These are phyloP conservation scores for Megacollybia marginata DNA, from an alignment of 768 basidiomycete genomes.

Conservation along the genomic window DNA sequence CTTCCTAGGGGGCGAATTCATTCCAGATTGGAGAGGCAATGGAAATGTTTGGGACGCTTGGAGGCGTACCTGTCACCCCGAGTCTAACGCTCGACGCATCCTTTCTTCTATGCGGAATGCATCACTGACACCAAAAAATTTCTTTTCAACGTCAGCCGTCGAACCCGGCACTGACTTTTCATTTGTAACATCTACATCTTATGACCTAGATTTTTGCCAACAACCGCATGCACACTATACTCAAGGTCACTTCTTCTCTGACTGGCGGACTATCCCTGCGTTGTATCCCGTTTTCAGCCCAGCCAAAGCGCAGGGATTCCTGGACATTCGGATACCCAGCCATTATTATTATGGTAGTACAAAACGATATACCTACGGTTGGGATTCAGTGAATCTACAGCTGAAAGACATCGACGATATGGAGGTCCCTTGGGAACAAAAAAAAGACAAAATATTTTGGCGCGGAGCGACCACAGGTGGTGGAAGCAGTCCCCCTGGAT, in stretches of 20 bases:
- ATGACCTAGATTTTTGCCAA: conserved; percentile 69
- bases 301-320: conserved; percentile 76
- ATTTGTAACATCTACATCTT: conserved; percentile 58
- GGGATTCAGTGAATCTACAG: conserved; percentile 71
- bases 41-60: conserved; percentile 93
- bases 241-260: conserved; percentile 96
- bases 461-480: conserved; percentile 95
- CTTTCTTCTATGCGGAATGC: conserved; percentile 67
- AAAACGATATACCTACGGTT: conserved; percentile 80
- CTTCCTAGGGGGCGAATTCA: conserved; percentile 58
- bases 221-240: conserved; percentile 77
- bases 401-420: conserved; percentile 74
- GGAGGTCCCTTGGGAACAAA: conserved; percentile 86
- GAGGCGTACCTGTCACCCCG: conserved; percentile 83
- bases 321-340: conserved; percentile 90
- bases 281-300: conserved; percentile 96
- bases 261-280: conserved; percentile 83
- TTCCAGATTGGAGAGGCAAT: conserved; percentile 77
- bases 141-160: conserved; percentile 15
- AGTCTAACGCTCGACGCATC: conserved; percentile 73
- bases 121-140: conserved; percentile 20
- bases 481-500: conserved; percentile 80
- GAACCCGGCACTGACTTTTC: conserved; percentile 46
- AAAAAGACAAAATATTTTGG: conserved; percentile 88
- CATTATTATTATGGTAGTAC: conserved; percentile 93